phyloP scores from a whole-genome alignment of 768 basidiomycete genomes.

The Phylloporus scabripes region DNA sequence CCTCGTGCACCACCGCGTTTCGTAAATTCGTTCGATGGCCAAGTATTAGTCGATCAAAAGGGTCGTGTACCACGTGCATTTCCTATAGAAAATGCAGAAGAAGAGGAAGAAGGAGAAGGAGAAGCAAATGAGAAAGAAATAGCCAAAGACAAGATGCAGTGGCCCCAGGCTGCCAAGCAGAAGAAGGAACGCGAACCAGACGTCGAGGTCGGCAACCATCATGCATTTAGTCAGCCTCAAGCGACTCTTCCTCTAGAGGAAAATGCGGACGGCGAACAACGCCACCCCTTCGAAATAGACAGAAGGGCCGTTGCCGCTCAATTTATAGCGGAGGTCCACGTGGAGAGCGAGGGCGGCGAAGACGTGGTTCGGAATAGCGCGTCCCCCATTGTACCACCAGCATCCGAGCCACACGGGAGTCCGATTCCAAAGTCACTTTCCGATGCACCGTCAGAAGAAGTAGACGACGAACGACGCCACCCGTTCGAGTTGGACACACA shows the following conservation, averaged over 20 bases:
- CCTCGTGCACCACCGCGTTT: constrained; percentile 21
- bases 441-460: background rate
- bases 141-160: background rate
- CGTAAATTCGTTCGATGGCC: constrained; percentile 14
- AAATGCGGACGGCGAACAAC: background rate
- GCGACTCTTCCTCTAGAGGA: background rate
- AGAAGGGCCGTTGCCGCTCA: background rate
- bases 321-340: background rate
- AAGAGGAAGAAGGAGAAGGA: background rate
- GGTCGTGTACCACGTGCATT: constrained; percentile 11
- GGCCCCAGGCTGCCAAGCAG: constrained; percentile 9
- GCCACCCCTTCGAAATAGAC: background rate
- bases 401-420: background rate
- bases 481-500: background rate
- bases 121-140: background rate
- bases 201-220: background rate
- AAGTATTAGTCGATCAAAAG: constrained; percentile 17
- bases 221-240: constrained; percentile 15
- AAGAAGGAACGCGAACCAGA: background rate
- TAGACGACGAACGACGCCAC: background rate
- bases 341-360: background rate
- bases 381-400: background rate
- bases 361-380: background rate
- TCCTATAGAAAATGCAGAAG: background rate
- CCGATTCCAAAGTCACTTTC: background rate